Evolutionary conservation across 345 rosid genomes (phyloP), one percentile per base, ranked within the genome.

Genomic region (Atalantia buxifolia): DNA sequence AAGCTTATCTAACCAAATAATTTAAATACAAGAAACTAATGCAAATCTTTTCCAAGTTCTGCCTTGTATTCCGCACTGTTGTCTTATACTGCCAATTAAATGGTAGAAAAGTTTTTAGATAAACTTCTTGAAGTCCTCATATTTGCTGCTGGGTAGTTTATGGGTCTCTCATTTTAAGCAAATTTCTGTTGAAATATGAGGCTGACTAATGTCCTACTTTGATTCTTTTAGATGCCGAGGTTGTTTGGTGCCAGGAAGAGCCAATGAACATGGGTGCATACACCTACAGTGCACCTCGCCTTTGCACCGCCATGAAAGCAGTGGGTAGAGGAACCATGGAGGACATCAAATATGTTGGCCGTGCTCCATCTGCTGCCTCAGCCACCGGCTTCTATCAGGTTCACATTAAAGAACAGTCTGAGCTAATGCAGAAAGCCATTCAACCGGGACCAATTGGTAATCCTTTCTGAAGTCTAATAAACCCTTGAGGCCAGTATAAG

Each of bases 181-280:
- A 31, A 45, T 19, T 48, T 50, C 5, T 24, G 0, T 42, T 35
- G 78, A 10, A 45, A 30, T 18, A 9, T 18, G 28, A 10, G 35
- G 36, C 48, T 55, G 65, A 57, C 2, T 64, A 16, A 9, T 57
- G 25, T 25, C 33, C 22, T 2, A 12, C 13, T 63, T 24, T 7
- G 62, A 19, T 77, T 71, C 38, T 70, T 31, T 30, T 50, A 84
- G 94, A 89, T 77, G 92, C 97, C 0, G 93, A 90, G 90, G 80
- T 92, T 0, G 90, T 90, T 36, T 90, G 97, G 97, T 89, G 94
- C 87, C 97, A 92, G 84, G 97, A 92, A 81, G 97, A 92, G 83
- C 93, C 94, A 24, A 92, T 92, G 97, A 92, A 90, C 90, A 92
- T 92, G 95, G 97, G 95, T 66, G 91, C 86, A 50, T 92, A 83